Evolutionary conservation across 108 stramenopile genomes (phyloP), one percentile per base, ranked within the genome.

Genomic region (Cylindrotheca fusiformis): DNA sequence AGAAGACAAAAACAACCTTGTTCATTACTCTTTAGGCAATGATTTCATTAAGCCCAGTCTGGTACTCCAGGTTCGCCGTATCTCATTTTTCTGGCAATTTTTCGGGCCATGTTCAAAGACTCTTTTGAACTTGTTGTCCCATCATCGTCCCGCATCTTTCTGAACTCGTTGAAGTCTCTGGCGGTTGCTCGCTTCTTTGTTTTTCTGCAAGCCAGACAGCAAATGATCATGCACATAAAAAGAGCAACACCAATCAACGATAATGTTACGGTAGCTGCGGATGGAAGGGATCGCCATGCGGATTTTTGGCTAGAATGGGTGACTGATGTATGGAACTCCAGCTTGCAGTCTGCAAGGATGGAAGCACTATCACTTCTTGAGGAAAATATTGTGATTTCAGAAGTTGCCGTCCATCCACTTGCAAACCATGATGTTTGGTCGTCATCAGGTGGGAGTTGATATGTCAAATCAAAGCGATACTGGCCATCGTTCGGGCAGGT

Each of bases 371-470:
- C 52, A 10, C 4, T 14, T n/a, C 17, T 32, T 4, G 14, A 30
- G 25, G 56, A 12, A 44, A 57, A 67, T 19, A 69, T 71, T 12
- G 56, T 57, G 10, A 77, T 24, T 25, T 56, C 26, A 44, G 64
- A 66, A 1, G 56, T 28, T 19, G 68, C 68, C 32, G 58, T 41
- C 64, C 76, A 69, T 19, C 76, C 76, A 26, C 61, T 77, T 4
- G 76, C 76, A 29, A 77, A 67, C 76, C 76, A 77, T 12, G 59
- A 46, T 20, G 58, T 60, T 52, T 54, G 46, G 45, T 65, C 76
- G 14, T 57, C 65, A 41, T 58, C 28, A 23, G 46, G 54, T 22
- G 76, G 76, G 29, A 77, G 52, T 29, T 26, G 48, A 59, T 77
- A 77, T 6, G 52, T 48, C n/a, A 77, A 18, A 14, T 51, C 24